Evolutionary conservation across 345 rosid genomes (phyloP).

Genomic region (Eucalyptus urophylla): DNA sequence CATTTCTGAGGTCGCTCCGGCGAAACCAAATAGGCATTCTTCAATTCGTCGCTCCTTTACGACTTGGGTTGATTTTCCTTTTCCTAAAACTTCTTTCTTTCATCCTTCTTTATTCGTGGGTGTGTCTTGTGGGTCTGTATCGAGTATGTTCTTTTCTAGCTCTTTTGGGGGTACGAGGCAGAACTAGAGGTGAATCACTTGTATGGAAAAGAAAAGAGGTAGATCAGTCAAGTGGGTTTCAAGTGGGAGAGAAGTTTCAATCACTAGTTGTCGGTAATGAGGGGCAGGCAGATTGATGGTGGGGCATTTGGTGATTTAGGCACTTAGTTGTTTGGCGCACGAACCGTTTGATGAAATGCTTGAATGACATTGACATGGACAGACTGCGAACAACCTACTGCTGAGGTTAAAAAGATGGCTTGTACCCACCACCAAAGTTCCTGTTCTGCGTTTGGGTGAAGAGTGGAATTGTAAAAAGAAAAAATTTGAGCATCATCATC

Average conservation of each 20-base stretch:
- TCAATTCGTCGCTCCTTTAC: not conserved
- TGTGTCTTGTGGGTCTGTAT: not conserved
- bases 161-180: not conserved
- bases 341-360: not conserved
- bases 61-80: not conserved
- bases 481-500: not conserved
- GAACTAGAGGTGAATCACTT: not conserved
- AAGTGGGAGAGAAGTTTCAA: not conserved
- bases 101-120: not conserved
- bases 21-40: not conserved
- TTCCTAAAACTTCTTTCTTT: not conserved
- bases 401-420: accelerated
- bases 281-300: not conserved
- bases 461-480: not conserved
- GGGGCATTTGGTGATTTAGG: not conserved
- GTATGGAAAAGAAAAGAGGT: not conserved
- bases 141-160: not conserved
- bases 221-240: not conserved
- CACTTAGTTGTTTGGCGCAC: not conserved
- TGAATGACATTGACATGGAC: not conserved
- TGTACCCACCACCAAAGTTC: not conserved
- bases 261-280: not conserved
- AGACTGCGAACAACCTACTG: not conserved
- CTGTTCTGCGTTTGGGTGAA: not conserved
- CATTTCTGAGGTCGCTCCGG: not conserved